These are phyloP conservation scores for Lanmaoa pseudosensibilis DNA, from an alignment of 768 basidiomycete species.

Conservation along the genomic window DNA sequence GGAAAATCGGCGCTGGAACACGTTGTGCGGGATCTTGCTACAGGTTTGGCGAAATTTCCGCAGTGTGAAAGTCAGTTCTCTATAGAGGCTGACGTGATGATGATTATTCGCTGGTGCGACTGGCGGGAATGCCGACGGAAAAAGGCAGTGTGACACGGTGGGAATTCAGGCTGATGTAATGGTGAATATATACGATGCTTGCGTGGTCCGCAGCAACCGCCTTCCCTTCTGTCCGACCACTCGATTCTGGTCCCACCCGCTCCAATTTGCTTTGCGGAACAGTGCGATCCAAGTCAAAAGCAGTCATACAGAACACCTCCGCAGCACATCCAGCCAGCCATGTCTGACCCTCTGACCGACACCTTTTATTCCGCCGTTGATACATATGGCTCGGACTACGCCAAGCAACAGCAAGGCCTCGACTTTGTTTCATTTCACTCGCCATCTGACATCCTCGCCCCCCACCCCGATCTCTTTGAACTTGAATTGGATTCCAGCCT, in stretches of 20 bases:
- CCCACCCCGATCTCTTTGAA: conserved; percentile 82
- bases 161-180: conserved; percentile 35
- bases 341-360: conserved; percentile 34
- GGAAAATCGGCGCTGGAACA: not conserved
- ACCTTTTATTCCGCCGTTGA: conserved; percentile 35
- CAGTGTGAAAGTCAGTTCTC: conserved; percentile 2
- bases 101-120: conserved; percentile 5
- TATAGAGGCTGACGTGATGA: conserved; percentile 16
- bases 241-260: not conserved
- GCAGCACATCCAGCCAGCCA: conserved; percentile 28
- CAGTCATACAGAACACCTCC: conserved; percentile 21
- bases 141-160: conserved; percentile 31
- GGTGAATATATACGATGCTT: conserved; percentile 34
- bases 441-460: conserved; percentile 69
- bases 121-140: conserved; percentile 21
- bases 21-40: not conserved
- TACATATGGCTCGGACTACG: conserved; percentile 38
- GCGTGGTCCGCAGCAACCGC: conserved; percentile 36
- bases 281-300: conserved; percentile 19
- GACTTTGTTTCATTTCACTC: conserved; percentile 71
- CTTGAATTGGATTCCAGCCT: conserved; percentile 74
- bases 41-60: conserved; percentile 14
- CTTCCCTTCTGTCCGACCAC: conserved; percentile 8
- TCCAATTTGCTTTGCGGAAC: conserved; percentile 8
- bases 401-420: conserved; percentile 46